Evolutionary conservation across 2,329 filamentous ascomycete genomes (phyloP).

Genomic region (Sporothrix mexicana): DNA sequence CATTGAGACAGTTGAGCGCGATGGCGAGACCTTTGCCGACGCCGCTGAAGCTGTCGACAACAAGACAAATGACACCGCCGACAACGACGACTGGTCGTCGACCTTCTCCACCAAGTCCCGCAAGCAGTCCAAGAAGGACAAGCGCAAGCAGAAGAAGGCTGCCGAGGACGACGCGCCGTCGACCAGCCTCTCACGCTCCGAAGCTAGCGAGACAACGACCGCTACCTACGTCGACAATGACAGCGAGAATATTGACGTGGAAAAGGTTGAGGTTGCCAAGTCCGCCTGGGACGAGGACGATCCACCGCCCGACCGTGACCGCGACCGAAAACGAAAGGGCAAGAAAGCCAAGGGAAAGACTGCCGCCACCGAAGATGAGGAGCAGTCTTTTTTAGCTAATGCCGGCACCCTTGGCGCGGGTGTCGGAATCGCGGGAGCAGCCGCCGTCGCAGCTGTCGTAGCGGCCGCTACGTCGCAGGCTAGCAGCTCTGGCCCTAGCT

Average conservation of each 20-base stretch:
- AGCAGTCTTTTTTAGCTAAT: conserved; percentile 72
- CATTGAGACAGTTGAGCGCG: not conserved
- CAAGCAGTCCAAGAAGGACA: conserved; percentile 31
- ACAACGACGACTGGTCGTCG: conserved; percentile 47
- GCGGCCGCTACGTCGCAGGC: conserved; percentile 52
- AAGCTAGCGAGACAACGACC: conserved; percentile 19
- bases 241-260: not conserved
- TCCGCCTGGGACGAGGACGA: conserved; percentile 22
- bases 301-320: conserved; percentile 25
- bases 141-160: conserved; percentile 29
- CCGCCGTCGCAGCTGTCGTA: conserved; percentile 16
- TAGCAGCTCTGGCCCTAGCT: not conserved
- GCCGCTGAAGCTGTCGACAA: not conserved
- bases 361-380: not conserved
- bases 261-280: not conserved
- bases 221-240: not conserved
- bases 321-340: conserved; percentile 36
- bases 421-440: conserved; percentile 64
- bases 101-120: conserved; percentile 10
- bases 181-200: conserved; percentile 6
- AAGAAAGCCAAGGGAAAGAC: conserved; percentile 38
- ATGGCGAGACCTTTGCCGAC: conserved; percentile 15
- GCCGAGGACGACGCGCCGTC: conserved; percentile 1
- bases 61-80: conserved; percentile 29
- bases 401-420: conserved; percentile 72